Evolutionary conservation across 2,329 filamentous ascomycete genomes (phyloP), one percentile per base, ranked within the genome.

Genomic region (Stagonosporopsis chrysanthemi): DNA sequence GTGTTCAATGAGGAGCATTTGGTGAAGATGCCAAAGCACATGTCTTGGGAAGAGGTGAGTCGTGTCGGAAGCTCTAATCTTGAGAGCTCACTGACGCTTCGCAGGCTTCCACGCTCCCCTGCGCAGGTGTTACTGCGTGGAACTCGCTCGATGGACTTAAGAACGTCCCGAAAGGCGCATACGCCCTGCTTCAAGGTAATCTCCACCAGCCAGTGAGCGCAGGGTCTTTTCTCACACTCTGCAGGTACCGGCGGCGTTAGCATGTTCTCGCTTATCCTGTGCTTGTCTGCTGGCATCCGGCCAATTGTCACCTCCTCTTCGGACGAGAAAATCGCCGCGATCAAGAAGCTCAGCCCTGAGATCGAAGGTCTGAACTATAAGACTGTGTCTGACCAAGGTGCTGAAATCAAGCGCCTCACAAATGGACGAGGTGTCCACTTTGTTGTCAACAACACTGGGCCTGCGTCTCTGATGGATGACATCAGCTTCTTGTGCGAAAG

Each of bases 281-380:
- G 65, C 23, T 28, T 74, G 2, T 65, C 69, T 1, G 69, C 68
- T 0, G 67, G 67, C 4, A 71, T 73, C 45, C 51, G 26, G 5
- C 67, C 88, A 1, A 84, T 89, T 45, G 82, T 86, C 1, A 88
- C 85, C 0, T 87, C 85, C 0, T 86, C 82, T 0, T 83, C 81
- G 0, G 77, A 83, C 7, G 73, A 76, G 1, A 88, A 88, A 67
- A 78, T 80, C 0, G 71, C 79, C 24, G 75, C 73, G 8, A 74
- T 88, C n/a, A 78, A 84, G 31, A 58, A 61, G n/a, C 24, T 70
- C 7, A 58, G 55, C 15, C 60, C 63, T 1, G 22, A 39, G 2
- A 46, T 72, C 15, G 12, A 51, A 51, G 75, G 83, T 8, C 78
- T 52, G 67, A 88, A 89, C 72, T 89, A 89, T 71, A 84, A 81